These are phyloP conservation scores for Termitomyces sp. DNA, from an alignment of 768 basidiomycete genomes.

Conservation along the genomic window DNA sequence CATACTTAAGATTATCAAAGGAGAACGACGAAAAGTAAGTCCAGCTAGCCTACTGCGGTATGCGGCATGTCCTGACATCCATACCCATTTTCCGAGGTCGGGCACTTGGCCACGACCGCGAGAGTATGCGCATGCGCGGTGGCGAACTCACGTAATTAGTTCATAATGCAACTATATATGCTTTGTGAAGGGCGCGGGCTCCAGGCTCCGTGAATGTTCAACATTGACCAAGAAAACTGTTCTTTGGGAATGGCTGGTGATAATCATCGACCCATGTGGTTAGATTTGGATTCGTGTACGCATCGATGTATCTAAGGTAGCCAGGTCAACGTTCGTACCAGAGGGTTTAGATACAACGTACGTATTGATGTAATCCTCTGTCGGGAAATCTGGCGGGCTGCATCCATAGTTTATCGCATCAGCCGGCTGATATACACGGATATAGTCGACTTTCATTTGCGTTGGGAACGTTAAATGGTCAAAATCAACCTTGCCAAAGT, in stretches of 20 bases:
- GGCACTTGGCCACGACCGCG: constrained; percentile 7
- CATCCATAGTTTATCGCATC: constrained; percentile 68
- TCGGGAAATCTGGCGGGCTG: constrained; percentile 61
- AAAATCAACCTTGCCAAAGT: constrained; percentile 72
- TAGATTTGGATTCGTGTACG: constrained; percentile 65
- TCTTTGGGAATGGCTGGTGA: constrained; percentile 56
- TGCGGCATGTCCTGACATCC: not conserved
- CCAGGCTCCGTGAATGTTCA: constrained; percentile 12
- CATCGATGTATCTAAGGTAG: constrained; percentile 43
- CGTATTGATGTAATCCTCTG: constrained; percentile 64
- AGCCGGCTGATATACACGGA: constrained; percentile 68
- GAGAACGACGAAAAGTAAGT: not conserved
- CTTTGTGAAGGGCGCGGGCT: not conserved
- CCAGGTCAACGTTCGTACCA: not conserved
- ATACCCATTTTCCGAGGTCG: constrained; percentile 3
- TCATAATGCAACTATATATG: not conserved
- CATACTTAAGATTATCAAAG: not conserved
- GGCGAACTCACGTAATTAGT: not conserved
- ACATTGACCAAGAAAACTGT: constrained; percentile 37
- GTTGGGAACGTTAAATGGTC: constrained; percentile 64
- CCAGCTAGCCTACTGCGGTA: not conserved
- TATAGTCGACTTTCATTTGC: constrained; percentile 39
- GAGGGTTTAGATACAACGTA: constrained; percentile 20
- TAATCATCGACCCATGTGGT: constrained; percentile 49
- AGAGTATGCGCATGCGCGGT: not conserved